Base-by-base conservation (phyloP, 2,329 filamentous ascomycete genomes). In the Colletotrichum kahawae region DNA sequence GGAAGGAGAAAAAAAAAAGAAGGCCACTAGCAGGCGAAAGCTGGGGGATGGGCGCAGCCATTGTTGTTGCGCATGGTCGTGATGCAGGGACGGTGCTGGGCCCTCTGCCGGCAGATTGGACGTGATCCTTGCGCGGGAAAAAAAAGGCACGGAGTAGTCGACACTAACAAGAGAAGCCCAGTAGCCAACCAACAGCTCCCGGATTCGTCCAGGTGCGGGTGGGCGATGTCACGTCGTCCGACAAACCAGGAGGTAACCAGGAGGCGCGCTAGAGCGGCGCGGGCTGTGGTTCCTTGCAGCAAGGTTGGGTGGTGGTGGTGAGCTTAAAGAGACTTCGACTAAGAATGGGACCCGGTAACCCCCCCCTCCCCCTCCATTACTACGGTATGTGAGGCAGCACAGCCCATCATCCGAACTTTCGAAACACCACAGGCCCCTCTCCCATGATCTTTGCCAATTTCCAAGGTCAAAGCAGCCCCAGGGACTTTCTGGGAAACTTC, bases 311-410 rank as follows among this genome's bases (percentile, higher is more conserved):
- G 24, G 24, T 27, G 24, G 24, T 27, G 62, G 29, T 76, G 74
- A 76, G 74, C 74, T 74, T 76, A 76, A 76, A 76, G 74, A 62
- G 59, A 76, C 74, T 54, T 72, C 73, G 60, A 65, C 33, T 62
- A 31, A 59, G 69, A 21, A 67, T 67, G 62, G 57, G 73, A 70
- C 67, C 48, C 38, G 43, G 43, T 10, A 2, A 0, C 31, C 67
- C 31, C 67, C 63, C 24, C 24, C 24, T 27, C 24, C 24, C 24
- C 24, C 24, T 72, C 72, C 60, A 48, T 38, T 60, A 48, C 43
- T 48, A 48, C 43, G n/a, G 43, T 48, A 48, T 51, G 48, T 76
- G 70, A 76, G 60, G 74, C 70, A 74, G 65, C 74, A 76, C 66
- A 74, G 74, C 74, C 72, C 70, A 38, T 75, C 73, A 69, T 73